These are phyloP conservation scores for Colletotrichum tabaci DNA, from an alignment of 2,329 filamentous ascomycete genomes.

Conservation along the genomic window DNA sequence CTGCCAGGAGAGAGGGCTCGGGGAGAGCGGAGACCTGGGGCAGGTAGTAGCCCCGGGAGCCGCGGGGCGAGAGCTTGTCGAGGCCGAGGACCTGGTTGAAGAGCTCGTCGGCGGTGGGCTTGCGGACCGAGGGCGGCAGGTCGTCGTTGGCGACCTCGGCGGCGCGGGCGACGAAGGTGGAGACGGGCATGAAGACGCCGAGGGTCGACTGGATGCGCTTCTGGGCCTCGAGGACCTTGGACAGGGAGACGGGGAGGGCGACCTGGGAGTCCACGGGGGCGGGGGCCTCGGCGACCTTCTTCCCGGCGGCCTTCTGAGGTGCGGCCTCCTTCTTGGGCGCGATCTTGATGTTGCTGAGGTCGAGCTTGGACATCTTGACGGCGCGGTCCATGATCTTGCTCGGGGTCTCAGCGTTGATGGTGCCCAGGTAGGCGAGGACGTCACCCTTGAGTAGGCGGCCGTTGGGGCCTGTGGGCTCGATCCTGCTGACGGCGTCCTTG, in stretches of 20 bases:
- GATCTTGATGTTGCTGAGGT: constrained; percentile 95
- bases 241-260: constrained; percentile 83
- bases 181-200: constrained; percentile 85
- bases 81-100: constrained; percentile 91
- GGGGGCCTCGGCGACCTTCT: constrained; percentile 47
- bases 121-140: constrained; percentile 77
- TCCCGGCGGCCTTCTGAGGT: constrained; percentile 53
- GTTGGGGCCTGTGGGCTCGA: constrained; percentile 88
- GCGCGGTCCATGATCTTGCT: constrained; percentile 79
- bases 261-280: constrained; percentile 70
- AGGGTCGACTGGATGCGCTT: constrained; percentile 83
- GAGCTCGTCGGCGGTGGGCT: constrained; percentile 83
- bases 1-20: constrained; percentile 57
- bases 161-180: constrained; percentile 88
- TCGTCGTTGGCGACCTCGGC: constrained; percentile 90
- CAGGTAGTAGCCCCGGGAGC: constrained; percentile 74
- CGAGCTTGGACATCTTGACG: constrained; percentile 84
- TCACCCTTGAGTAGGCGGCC: constrained; percentile 96
- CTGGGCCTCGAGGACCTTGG: constrained; percentile 85
- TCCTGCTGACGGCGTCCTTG: constrained; percentile 82
- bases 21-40: constrained; percentile 79
- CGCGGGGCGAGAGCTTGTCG: constrained; percentile 58
- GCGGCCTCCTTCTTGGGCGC: constrained; percentile 66
- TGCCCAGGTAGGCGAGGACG: constrained; percentile 89
- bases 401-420: constrained; percentile 81